Evolutionary conservation across 257 asterid genomes (phyloP).

Genomic region (Solanum corneliomulleri): DNA sequence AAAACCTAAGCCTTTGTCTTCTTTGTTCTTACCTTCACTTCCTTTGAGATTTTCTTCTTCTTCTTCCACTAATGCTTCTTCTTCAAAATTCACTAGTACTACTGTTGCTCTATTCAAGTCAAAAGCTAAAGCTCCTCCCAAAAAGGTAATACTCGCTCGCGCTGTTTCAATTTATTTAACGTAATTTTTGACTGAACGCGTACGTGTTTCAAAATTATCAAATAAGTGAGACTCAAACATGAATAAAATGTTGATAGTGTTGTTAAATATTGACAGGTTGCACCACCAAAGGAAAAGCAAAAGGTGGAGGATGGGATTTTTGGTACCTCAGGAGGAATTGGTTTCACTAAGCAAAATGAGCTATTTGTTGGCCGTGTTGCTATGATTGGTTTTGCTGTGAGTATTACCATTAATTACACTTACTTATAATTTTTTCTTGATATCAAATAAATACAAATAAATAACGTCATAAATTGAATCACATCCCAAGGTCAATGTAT

Average conservation of each 20-base stretch:
- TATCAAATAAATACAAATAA: too few relatives aligned
- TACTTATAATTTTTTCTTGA: too few relatives aligned
- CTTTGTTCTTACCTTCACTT: slow-evolving; percentile 26
- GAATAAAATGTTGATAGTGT: neutral
- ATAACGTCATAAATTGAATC: too few relatives aligned
- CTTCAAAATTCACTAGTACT: slow-evolving; percentile 1
- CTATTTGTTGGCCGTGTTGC: slow-evolving; percentile 95
- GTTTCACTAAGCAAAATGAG: slow-evolving; percentile 82
- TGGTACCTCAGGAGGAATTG: slow-evolving; percentile 91
- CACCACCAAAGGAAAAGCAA: slow-evolving; percentile 28
- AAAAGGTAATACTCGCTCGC: slow-evolving; percentile 19
- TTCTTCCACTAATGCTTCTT: neutral
- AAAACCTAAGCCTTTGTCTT: slow-evolving; percentile 39
- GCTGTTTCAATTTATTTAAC: too few relatives aligned
- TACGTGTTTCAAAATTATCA: neutral
- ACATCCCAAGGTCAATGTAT: too few relatives aligned
- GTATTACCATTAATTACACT: neutral
- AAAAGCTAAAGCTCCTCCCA: slow-evolving; percentile 71
- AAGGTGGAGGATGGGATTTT: slow-evolving; percentile 86
- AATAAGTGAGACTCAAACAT: neutral
- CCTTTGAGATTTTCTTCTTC: slow-evolving; percentile 22
- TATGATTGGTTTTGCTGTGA: slow-evolving; percentile 90
- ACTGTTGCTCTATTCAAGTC: slow-evolving; percentile 63
- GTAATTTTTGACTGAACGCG: fast-evolving
- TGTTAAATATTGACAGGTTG: neutral